Base-by-base conservation (phyloP, 306 rosid genomes). In the Glycine latifolia region DNA sequence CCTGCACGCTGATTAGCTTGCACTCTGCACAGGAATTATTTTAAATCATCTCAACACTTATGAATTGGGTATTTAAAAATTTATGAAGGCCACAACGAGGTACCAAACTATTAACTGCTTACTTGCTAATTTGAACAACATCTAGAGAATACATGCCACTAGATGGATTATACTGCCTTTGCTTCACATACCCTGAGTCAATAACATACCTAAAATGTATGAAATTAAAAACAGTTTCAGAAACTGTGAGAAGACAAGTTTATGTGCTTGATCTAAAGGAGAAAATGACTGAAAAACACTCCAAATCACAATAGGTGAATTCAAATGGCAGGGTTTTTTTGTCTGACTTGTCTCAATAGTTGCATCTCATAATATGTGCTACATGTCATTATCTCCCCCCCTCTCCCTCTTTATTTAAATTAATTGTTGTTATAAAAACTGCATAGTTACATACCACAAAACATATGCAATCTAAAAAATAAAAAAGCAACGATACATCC, bases 111-210 rank as follows among this genome's bases (percentile, higher is more conserved):
- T 39, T 66, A 62, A 77, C 20, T 67, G 80, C 91, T 86, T 88
- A 95, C 99, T 91, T 95, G 99, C 98, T 95, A 86, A 93, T 95
- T 92, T 88, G 99, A 85, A 93, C 94, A 88, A 95, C 91, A 59
- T 93, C 97, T 56, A 93, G 98, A 12, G 99, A 93, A 88, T 93
- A 93, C 99, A 95, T 95, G 83, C 98, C 97, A 71, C 96, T 85
- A 33, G 96, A 90, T 74, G 99, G 98, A 87, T 91, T 95, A 90
- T 95, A 95, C 80, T 89, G 97, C 39, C 96, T 87, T 87, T 95
- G 99, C 93, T 93, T 95, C 77, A 95, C 99, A 85, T 95, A 95
- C 82, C 99, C 98, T 81, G 97, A 88, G 78, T 95, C 99, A 84
- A 91, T 89, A 82, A 95, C 99, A 85, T 91, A 93, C 90, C 99